phyloP scores from a whole-genome alignment of 768 basidiomycete species.

The Neoboletus brunneissimus region DNA sequence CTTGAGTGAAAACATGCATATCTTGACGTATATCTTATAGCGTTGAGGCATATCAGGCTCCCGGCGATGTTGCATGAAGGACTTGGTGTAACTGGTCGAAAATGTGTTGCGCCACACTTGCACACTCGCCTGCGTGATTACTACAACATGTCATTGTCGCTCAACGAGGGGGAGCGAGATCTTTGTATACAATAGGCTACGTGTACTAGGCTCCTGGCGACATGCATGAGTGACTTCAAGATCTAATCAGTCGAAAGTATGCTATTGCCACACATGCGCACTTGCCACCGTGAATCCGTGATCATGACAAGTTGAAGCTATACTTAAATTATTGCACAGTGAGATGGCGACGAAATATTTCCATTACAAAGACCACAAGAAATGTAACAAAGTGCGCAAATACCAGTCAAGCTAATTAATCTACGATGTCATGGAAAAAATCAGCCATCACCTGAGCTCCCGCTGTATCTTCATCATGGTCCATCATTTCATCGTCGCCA shows the following conservation, averaged over 20 bases:
- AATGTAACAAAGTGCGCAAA: not conserved
- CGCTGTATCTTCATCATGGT: not conserved
- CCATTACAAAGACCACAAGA: not conserved
- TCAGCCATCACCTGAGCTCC: not conserved
- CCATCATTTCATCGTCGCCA: not conserved
- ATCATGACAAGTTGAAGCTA: not conserved
- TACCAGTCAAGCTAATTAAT: not conserved
- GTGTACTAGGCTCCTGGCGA: no score
- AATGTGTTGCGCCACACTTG: no score
- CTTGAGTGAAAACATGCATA: not conserved
- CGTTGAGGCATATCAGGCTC: not conserved
- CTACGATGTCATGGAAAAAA: not conserved
- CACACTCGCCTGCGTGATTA: no score
- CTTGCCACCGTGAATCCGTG: not conserved
- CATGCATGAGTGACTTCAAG: no score
- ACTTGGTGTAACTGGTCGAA: not conserved
- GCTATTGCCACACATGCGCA: not conserved
- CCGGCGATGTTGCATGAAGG: not conserved
- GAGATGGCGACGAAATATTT: not conserved
- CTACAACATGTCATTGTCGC: no score
- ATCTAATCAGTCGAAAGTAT: no score
- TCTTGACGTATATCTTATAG: not conserved
- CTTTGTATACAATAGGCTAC: no score
- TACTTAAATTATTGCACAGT: not conserved
- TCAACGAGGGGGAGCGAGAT: no score